Conservation (phyloP, 305 asterid species). For the Solanum hybrid region DNA sequence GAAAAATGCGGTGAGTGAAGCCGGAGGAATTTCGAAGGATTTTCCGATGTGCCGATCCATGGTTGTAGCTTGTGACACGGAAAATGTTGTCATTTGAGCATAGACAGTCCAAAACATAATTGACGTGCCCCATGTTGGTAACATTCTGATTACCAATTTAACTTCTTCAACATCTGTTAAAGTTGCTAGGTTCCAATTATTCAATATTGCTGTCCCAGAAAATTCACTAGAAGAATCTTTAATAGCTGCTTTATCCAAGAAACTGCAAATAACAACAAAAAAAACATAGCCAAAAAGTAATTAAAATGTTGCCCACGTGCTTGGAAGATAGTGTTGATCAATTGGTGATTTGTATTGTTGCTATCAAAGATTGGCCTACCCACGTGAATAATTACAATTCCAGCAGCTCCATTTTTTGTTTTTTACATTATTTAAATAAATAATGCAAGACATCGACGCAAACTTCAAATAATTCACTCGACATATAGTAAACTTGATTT, state of each 20-base stretch:
- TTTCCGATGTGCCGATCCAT: constrained; percentile 45
- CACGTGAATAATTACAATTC: neutral
- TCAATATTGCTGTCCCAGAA: neutral
- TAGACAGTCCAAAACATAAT: constrained; percentile 67
- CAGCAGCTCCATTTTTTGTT: neutral
- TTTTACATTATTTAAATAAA: neutral
- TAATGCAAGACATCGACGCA: neutral
- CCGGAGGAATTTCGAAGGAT: constrained; percentile 58
- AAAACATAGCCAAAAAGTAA: neutral
- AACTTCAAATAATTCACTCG: neutral
- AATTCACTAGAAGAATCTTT: constrained; percentile 16
- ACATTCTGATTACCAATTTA: constrained; percentile 52
- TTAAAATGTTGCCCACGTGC: neutral
- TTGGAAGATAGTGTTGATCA: neutral
- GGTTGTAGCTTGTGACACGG: constrained; percentile 66
- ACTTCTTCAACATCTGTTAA: constrained; percentile 82
- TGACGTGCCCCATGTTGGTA: constrained; percentile 80
- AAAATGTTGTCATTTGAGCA: constrained; percentile 81
- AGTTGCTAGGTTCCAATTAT: constrained; percentile 55
- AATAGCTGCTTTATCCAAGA: constrained; percentile 79
- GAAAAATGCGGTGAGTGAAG: constrained; percentile 62
- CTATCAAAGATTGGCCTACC: neutral
- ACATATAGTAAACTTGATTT: neutral
- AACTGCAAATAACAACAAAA: constrained; percentile 23
- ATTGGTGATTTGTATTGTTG: neutral